Evolutionary conservation across 1,284 basidiomycete species (phyloP), one percentile per base, ranked within the genome.

Genomic region (Takashimella tepidaria): DNA sequence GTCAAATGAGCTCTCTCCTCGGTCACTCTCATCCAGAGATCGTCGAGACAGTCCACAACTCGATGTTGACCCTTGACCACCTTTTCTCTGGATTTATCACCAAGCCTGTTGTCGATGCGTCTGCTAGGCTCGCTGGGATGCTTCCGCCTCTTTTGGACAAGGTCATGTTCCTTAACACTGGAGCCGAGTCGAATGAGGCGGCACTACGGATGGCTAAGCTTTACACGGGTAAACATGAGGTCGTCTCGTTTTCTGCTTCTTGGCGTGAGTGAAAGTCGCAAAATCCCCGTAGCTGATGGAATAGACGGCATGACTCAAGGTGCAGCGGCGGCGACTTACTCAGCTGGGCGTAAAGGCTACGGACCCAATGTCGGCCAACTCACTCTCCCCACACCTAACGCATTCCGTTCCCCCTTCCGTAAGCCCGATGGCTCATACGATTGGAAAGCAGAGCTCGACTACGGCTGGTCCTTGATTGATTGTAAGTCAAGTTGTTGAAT

Each of bases 141-240:
- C 54, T 64, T 4, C 69, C 70, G 0, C 50, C 47, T 2, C 47
- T 53, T 3, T 59, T 72, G 20, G 58, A 60, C 54, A 60, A 61
- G 50, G 59, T 59, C 49, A 57, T 67, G 23, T 68, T 70, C 50
- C 61, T 72, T 31, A 59, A 53, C n/a, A 70, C 70, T 0, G 69
- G 69, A 5, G 52, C 56, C 11, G 69, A 72, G 55, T 62, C 59
- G 5, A 67, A 64, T 50, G 70, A 70, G 51, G 51, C 52, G n/a
- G 70, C 70, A 3, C 51, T 72, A 42, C 66, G 62, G 54, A 59
- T 72, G 52, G 70, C 70, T n/a, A 70, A 72, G 56, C 55, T 67
- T 51, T 66, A 66, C 45, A 72, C 68, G 12, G 70, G 70, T 1
- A 64, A 63, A 16, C 56, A 63, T 27, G 70, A 70, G 55, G 56